Conservation (phyloP, 176 grass and related monocot genomes). For the Carex cristatella region DNA sequence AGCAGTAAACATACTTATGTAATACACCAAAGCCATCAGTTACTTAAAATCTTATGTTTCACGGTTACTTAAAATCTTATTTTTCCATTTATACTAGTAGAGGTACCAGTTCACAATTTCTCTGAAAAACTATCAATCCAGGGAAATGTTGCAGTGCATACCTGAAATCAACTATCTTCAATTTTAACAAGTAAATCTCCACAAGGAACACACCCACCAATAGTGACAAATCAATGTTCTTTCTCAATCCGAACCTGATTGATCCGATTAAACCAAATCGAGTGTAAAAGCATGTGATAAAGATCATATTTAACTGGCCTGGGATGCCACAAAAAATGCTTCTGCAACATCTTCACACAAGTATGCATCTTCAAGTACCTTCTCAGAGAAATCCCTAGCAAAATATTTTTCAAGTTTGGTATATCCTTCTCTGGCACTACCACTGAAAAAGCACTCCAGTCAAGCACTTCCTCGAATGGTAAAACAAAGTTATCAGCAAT, state of each 20-base stretch:
- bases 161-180: constrained; percentile 10
- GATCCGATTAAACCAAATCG: constrained; percentile 71
- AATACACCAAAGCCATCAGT: not conserved
- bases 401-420: constrained; percentile 67
- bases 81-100: not conserved
- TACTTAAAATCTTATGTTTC: not conserved
- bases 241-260: constrained; percentile 45
- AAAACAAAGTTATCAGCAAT: constrained; percentile 89
- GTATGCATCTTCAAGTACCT: constrained; percentile 63
- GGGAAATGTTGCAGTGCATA: constrained; percentile 4
- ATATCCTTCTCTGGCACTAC: constrained; percentile 77
- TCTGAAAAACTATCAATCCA: not conserved
- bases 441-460: constrained; percentile 69
- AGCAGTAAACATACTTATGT: not conserved
- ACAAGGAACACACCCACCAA: not conserved
- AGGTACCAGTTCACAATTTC: not conserved
- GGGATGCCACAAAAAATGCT: constrained; percentile 76
- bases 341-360: constrained; percentile 65
- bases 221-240: not conserved
- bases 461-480: constrained; percentile 59
- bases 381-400: constrained; percentile 52
- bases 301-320: constrained; percentile 74
- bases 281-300: constrained; percentile 91
- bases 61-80: not conserved
- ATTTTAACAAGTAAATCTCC: constrained; percentile 11